These are phyloP conservation scores for Beauveria sp. DNA, from an alignment of 2,329 filamentous ascomycete species.

Conservation along the genomic window DNA sequence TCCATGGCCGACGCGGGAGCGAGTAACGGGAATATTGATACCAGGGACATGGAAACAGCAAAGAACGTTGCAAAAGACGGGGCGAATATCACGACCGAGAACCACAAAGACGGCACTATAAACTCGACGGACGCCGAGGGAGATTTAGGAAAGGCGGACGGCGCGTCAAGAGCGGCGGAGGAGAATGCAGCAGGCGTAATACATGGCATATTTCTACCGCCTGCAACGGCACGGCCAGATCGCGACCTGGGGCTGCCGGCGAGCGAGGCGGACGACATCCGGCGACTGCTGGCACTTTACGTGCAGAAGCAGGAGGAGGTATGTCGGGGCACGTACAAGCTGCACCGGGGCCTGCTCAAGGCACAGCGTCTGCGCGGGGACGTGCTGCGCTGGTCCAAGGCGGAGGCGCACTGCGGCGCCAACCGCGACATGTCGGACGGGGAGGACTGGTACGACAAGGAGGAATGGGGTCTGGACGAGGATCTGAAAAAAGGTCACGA, in stretches of 20 bases:
- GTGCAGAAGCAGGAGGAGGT: conserved; percentile 84
- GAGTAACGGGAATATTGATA: conserved; percentile 8
- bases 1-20: conserved; percentile 24
- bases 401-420: conserved; percentile 61
- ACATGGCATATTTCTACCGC: conserved; percentile 67
- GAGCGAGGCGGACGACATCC: conserved; percentile 69
- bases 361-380: conserved; percentile 65
- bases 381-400: conserved; percentile 68
- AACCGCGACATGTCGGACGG: conserved; percentile 75
- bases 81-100: neutral
- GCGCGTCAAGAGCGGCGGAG: neutral
- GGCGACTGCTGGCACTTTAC: conserved; percentile 65
- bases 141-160: neutral
- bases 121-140: conserved; percentile 5
- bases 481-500: conserved; percentile 76
- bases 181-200: conserved; percentile 40
- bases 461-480: conserved; percentile 68
- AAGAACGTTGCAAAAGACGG: conserved; percentile 14
- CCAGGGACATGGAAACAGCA: conserved; percentile 15
- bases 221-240: conserved; percentile 54
- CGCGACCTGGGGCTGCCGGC: conserved; percentile 65
- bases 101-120: neutral
- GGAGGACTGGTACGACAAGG: conserved; percentile 82
- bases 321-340: conserved; percentile 58
- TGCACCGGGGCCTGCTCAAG: conserved; percentile 64